Percentiles rank a stretch among this genome's conserved stretches.
Evolutionary conservation across 2,329 filamentous ascomycete genomes (phyloP).

Genomic region (Fusarium albidum): DNA sequence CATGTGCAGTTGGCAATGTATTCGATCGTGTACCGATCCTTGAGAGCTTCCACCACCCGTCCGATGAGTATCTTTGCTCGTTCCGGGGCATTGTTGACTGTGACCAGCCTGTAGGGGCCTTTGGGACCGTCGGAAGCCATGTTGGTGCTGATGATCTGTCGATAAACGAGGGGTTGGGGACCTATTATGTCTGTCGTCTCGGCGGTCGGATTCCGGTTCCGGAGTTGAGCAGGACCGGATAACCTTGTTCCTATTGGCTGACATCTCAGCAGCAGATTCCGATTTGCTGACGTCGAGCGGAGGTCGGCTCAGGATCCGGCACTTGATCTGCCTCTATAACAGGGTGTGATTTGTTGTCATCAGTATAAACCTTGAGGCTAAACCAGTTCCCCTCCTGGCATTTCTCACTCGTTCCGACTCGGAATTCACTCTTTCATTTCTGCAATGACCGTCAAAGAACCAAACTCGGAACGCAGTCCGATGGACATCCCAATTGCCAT

Average conservation of each 20-base stretch:
- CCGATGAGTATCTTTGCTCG: conserved; percentile 70
- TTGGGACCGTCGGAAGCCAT: conserved; percentile 43
- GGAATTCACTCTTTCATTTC: background rate
- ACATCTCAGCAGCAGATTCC: background rate
- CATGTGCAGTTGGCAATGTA: conserved; percentile 68
- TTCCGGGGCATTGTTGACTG: conserved; percentile 73
- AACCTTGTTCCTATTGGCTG: background rate
- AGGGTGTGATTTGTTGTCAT: background rate
- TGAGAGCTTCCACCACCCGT: conserved; percentile 66
- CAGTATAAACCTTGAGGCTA: background rate
- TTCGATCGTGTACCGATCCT: conserved; percentile 69
- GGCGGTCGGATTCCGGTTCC: too few species aligned
- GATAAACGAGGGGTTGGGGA: too few species aligned
- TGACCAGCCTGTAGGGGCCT: conserved; percentile 70
- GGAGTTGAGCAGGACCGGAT: background rate
- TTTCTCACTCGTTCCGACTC: background rate
- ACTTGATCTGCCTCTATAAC: background rate
- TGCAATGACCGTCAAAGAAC: background rate
- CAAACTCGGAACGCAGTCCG: background rate
- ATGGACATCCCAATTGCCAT: conserved; percentile 50
- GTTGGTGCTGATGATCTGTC: background rate
- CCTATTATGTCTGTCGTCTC: too few species aligned
- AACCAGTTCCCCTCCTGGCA: background rate
- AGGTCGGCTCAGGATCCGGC: background rate
- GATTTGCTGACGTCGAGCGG: conserved; percentile 3